Evolutionary conservation across 2,329 filamentous ascomycete genomes (phyloP).

Genomic region (Venturia pyrina): DNA sequence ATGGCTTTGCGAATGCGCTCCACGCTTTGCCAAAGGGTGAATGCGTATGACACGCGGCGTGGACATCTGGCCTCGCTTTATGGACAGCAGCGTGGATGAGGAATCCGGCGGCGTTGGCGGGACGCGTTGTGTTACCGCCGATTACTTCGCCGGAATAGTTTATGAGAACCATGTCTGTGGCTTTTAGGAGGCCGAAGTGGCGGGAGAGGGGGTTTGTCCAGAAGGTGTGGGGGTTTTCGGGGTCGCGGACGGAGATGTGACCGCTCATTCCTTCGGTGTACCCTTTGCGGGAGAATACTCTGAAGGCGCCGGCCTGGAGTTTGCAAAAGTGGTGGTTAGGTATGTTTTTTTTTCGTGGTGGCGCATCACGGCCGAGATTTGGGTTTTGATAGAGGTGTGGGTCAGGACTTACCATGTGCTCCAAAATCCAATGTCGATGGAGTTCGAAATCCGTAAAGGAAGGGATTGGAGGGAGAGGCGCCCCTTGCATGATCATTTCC

Average conservation of each 20-base stretch:
- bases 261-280: slow-evolving; percentile 61
- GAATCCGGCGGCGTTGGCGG: slow-evolving; percentile 59
- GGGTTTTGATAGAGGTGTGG: too few relatives aligned
- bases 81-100: slow-evolving; percentile 60
- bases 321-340: not conserved
- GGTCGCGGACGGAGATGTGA: slow-evolving; percentile 58
- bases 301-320: slow-evolving; percentile 47
- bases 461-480: slow-evolving; percentile 44
- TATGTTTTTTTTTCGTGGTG: too few relatives aligned
- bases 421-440: slow-evolving; percentile 53
- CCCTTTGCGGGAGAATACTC: slow-evolving; percentile 54
- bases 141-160: slow-evolving; percentile 53
- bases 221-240: slow-evolving; percentile 49
- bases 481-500: slow-evolving; percentile 37
- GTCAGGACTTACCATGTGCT: slow-evolving; percentile 41
- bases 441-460: slow-evolving; percentile 42
- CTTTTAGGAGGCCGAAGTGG: slow-evolving; percentile 56
- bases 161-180: slow-evolving; percentile 57
- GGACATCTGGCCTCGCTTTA: slow-evolving; percentile 53
- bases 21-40: slow-evolving; percentile 57
- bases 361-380: not conserved
- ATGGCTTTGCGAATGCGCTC: slow-evolving; percentile 51
- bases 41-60: slow-evolving; percentile 61
- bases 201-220: slow-evolving; percentile 59
- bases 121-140: slow-evolving; percentile 49